A percentile compares a stretch with the other conserved stretches of the same genome.
Conservation (phyloP, 345 rosid species). For the Murraya paniculata region DNA sequence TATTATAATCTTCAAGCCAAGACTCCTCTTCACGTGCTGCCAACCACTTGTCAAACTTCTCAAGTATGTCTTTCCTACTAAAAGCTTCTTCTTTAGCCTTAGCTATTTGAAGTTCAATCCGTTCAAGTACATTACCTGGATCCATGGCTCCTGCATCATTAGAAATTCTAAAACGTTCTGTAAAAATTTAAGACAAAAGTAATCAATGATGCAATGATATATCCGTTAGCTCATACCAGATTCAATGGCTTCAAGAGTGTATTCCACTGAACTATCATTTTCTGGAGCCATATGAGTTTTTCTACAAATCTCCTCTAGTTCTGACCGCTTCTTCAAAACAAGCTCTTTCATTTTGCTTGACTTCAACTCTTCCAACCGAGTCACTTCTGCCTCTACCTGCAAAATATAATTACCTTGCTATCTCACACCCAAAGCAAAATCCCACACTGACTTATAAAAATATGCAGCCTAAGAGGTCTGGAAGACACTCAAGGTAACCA, state of each 20-base stretch:
- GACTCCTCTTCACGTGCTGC: constrained; percentile 91
- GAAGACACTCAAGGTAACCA: constrained; percentile 3
- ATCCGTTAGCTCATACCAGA: constrained; percentile 48
- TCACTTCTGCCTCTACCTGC: constrained; percentile 91
- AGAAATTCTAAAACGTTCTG: not conserved
- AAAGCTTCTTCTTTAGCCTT: constrained; percentile 87
- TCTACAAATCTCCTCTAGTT: constrained; percentile 85
- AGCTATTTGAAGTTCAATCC: constrained; percentile 79
- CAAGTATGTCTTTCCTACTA: constrained; percentile 87
- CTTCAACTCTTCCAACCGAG: constrained; percentile 80
- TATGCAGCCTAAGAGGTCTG: not conserved
- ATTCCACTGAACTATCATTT: constrained; percentile 54
- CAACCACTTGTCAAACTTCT: constrained; percentile 94
- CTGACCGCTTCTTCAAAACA: constrained; percentile 83
- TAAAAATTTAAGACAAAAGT: not conserved
- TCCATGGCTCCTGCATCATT: constrained; percentile 54
- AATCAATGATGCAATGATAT: not conserved
- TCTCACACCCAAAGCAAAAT: not conserved
- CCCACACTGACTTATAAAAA: not conserved
- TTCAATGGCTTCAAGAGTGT: constrained; percentile 71
- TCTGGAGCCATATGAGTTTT: constrained; percentile 80
- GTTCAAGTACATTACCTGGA: constrained; percentile 65
- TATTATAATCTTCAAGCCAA: constrained; percentile 98
- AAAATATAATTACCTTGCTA: constrained; percentile 16
- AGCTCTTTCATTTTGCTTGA: constrained; percentile 97